These are phyloP conservation scores for Lactarius hengduanensis DNA, from an alignment of 768 basidiomycete genomes.

Conservation along the genomic window DNA sequence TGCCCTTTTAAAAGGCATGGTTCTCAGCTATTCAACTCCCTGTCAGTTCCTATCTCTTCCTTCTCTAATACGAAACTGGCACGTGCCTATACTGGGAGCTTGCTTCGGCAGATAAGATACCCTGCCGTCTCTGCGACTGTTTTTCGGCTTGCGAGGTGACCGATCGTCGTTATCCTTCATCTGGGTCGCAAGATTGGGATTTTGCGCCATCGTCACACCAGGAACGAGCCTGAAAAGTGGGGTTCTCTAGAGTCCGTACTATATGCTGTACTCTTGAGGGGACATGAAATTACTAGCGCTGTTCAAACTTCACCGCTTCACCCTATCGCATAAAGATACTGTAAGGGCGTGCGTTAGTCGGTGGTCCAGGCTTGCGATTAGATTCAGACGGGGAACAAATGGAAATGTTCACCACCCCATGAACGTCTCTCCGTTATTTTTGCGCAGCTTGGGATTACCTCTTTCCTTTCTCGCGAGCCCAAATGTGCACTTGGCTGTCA, in stretches of 20 bases:
- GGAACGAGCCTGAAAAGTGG: neutral
- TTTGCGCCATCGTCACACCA: neutral
- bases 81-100: constrained; percentile 3
- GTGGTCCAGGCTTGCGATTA: constrained; percentile 2
- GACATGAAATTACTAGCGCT: neutral
- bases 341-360: neutral
- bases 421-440: neutral
- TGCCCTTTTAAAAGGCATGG: neutral
- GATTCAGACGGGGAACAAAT: neutral
- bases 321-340: neutral
- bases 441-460: constrained; percentile 4
- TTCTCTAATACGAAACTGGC: constrained; percentile 4
- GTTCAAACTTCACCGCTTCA: neutral
- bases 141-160: constrained; percentile 1
- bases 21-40: constrained; percentile 22
- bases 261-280: neutral
- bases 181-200: neutral
- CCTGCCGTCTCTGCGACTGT: neutral
- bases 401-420: constrained; percentile 6
- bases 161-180: constrained; percentile 1
- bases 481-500: constrained; percentile 2
- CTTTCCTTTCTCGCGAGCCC: constrained; percentile 4
- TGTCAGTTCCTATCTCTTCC: constrained; percentile 10
- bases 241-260: no score
- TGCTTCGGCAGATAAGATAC: constrained; percentile 20